Base-by-base conservation (phyloP, 208 protist genomes). In the Leishmania braziliensis region DNA sequence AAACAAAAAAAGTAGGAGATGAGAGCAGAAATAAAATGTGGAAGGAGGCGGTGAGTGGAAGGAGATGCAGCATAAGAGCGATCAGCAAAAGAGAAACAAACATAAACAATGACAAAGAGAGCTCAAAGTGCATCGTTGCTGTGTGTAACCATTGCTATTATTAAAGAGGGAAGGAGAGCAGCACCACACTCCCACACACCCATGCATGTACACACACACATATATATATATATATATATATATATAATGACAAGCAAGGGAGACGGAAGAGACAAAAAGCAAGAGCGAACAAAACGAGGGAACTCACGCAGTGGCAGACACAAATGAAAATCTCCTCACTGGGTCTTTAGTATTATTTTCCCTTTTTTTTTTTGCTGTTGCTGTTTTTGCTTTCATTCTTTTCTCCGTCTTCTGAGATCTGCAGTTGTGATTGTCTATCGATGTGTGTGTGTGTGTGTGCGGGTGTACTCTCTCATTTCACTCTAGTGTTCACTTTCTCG, bases 311-410 rank as follows among this genome's bases (percentile, higher is more conserved):
- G 69, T 65, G 56, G 71, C 65, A 75, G 69, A 75, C 74, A 77
- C 74, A 83, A 75, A 20, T 20, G 80, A 75, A 79, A 79, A 50
- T 83, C 80, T 66, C 80, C 77, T 74, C 69, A 39, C 69, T 74
- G 69, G 6, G 6, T 26, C 6, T 36, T 68, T 36, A 26, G n/a
- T 36, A 39, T 39, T 0, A 39, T 0, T 36, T 16, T 56, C 46
- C 9, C 39, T 20, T n/a, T 56, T 20, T n/a, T 56, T 20, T 74
- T 39, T 46, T 71, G 3, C 20, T 71, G 6, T 71, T 46, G 65
- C 20, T 71, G 36, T 10, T 46, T 12, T 71, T 71, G 6, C 36
- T 72, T 72, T 20, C 53, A 54, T 75, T 78, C 51, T 69, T 63
- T 5, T 73, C 53, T 50, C 20, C 16, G 8, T 20, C 36, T 81